A percentile compares a stretch with the other conserved stretches of the same genome.
Conservation (phyloP, 345 rosid genomes). For the Sisymbrium irio region DNA sequence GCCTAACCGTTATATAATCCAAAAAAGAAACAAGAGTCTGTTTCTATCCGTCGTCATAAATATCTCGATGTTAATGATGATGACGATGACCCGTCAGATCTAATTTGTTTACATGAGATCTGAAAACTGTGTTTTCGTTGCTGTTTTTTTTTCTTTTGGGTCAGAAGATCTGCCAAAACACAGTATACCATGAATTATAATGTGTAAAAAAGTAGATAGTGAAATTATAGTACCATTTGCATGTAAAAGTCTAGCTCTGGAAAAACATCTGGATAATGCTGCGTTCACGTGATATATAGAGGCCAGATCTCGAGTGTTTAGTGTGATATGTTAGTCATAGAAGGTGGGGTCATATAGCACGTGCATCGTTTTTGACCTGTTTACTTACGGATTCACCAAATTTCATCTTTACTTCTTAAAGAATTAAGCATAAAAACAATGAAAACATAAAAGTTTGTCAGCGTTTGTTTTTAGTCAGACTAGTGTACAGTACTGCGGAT, state of each 20-base stretch:
- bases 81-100: conserved; percentile 22
- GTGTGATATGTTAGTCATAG: background rate
- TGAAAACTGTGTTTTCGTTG: background rate
- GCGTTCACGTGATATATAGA: conserved; percentile 9
- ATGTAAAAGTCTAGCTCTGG: conserved; percentile 3
- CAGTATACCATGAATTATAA: background rate
- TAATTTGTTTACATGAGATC: conserved; percentile 16
- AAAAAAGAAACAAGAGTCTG: background rate
- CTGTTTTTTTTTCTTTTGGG: background rate
- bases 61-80: conserved; percentile 9
- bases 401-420: background rate
- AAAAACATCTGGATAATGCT: conserved; percentile 17
- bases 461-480: background rate
- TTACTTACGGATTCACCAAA: background rate
- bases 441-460: background rate
- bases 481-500: conserved; percentile 42
- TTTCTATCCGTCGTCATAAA: background rate
- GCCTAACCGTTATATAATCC: background rate
- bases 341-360: background rate
- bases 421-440: background rate
- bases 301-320: conserved; percentile 7
- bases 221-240: conserved; percentile 2
- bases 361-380: conserved; percentile 12
- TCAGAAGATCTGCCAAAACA: background rate
- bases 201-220: background rate